Conservation (phyloP, 2,329 filamentous ascomycete genomes). For the Xylariaceae sp. region DNA sequence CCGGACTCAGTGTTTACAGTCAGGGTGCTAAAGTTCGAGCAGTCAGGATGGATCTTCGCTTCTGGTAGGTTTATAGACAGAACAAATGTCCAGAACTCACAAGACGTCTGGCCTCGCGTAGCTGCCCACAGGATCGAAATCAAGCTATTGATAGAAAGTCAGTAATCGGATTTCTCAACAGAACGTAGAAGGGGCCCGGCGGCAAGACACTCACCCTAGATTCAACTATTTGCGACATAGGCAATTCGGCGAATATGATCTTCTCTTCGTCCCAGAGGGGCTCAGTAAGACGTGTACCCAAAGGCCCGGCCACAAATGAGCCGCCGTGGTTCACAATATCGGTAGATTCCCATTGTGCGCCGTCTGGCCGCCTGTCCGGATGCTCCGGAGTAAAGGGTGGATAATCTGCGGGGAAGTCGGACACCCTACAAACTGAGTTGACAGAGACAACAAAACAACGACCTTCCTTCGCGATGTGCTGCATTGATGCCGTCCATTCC, state of each 20-base stretch:
- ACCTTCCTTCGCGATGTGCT: conserved; percentile 43
- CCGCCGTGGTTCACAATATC: conserved; percentile 39
- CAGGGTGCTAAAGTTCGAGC: conserved; percentile 17
- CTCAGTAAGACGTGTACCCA: conserved; percentile 36
- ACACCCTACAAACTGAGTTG: conserved; percentile 39
- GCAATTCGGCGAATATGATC: conserved; percentile 36
- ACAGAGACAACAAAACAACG: conserved; percentile 40
- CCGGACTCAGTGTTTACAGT: conserved; percentile 32
- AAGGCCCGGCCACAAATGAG: conserved; percentile 38
- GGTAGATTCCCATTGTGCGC: conserved; percentile 33
- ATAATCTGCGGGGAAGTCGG: conserved; percentile 39
- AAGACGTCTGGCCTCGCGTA: conserved; percentile 39
- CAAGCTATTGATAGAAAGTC: conserved; percentile 28
- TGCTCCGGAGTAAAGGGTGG: conserved; percentile 37
- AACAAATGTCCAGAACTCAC: conserved; percentile 24
- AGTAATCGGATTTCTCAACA: neutral
- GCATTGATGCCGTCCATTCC: conserved; percentile 39
- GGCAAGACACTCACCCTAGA: conserved; percentile 36
- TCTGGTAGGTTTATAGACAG: neutral
- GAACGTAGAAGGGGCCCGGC: neutral
- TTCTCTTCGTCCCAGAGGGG: conserved; percentile 38
- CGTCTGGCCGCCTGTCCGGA: conserved; percentile 36
- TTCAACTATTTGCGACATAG: conserved; percentile 33
- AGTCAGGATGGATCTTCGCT: conserved; percentile 2
- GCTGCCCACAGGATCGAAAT: conserved; percentile 40